Evolutionary conservation across 2,329 filamentous ascomycete genomes (phyloP), one percentile per base, ranked within the genome.

Genomic region (Penicillium sumatraense): DNA sequence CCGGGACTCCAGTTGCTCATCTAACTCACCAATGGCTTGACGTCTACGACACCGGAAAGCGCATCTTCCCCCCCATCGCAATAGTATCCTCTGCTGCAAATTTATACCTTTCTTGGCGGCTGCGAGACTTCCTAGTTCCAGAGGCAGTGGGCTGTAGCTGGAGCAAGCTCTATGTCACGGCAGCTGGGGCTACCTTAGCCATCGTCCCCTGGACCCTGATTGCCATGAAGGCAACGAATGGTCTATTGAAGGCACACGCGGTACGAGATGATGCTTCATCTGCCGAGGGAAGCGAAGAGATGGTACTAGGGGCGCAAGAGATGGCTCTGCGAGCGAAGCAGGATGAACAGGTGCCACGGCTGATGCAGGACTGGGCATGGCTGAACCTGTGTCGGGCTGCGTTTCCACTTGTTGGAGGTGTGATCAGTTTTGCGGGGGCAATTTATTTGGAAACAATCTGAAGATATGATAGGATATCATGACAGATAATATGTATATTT

Each of bases 1-100:
- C 68, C n/a, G 64, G 48, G 16, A 56, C 64, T 8, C 46, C 65
- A 3, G 46, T 57, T 31, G 51, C 66, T 10, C 67, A 71, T 51
- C 49, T 72, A 20, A 62, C 66, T 16, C 66, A 64, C 33, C 68
- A 73, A 57, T 73, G 68, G 67, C 52, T 63, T 23, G 51, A 65
- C 40, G 47, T 63, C 27, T 73, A 69, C 56, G 49, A 85, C 57
- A 75, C 86, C 1, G 85, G 85, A 13, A 78, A 81, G 9, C 80
- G 77, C 3, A 79, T 85, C 14, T 74, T 76, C 2, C 75, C 83
- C 3, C 80, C 84, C 56, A 72, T 85, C 46, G 69, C 68, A 3
- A 78, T 80, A 6, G 79, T 79, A 0, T 83, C 86, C 35, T 53
- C 81, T 9, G 81, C 84, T 0, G 80, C 82, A 0, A 78, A 86